A percentile compares a stretch with the other conserved stretches of the same genome.
phyloP scores from a whole-genome alignment of 495 filamentous ascomycete species.

The Penicillium pulvis region DNA sequence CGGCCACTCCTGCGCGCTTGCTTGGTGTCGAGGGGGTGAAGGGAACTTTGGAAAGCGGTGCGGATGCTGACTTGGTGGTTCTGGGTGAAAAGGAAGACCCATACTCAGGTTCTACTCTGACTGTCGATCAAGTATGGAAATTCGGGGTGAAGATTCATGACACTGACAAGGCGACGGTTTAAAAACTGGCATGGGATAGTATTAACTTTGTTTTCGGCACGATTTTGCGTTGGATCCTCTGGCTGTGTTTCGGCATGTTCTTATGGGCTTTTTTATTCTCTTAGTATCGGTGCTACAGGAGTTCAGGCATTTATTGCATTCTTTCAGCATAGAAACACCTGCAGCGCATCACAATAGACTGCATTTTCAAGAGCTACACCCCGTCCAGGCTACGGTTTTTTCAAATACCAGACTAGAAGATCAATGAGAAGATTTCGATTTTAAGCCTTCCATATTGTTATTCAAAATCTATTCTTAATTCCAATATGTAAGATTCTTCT shows the following conservation, averaged over 20 bases:
- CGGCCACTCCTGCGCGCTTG: constrained; percentile 72
- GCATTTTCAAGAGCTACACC: neutral
- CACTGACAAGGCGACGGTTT: constrained; percentile 28
- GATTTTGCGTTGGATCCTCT: constrained; percentile 1
- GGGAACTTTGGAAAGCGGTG: constrained; percentile 65
- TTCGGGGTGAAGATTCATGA: constrained; percentile 60
- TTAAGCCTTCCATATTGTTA: neutral
- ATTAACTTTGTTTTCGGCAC: constrained; percentile 1
- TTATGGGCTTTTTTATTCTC: constrained; percentile 1
- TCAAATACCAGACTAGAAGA: neutral
- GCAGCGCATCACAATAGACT: neutral
- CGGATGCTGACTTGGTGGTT: constrained; percentile 80
- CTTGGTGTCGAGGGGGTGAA: constrained; percentile 67
- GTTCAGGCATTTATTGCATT: constrained; percentile 11
- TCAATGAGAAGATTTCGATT: neutral
- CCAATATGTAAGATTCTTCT: neutral
- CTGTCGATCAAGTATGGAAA: constrained; percentile 77
- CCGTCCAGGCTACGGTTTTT: neutral
- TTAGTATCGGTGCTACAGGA: constrained; percentile 8
- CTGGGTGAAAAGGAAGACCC: constrained; percentile 56
- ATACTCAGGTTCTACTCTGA: constrained; percentile 49
- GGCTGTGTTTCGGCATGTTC: neutral
- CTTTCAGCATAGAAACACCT: neutral
- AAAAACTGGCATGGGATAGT: neutral
- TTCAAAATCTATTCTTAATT: neutral